phyloP scores from a whole-genome alignment of 2,329 filamentous ascomycete genomes.

The Fusarium keratoplasticum region DNA sequence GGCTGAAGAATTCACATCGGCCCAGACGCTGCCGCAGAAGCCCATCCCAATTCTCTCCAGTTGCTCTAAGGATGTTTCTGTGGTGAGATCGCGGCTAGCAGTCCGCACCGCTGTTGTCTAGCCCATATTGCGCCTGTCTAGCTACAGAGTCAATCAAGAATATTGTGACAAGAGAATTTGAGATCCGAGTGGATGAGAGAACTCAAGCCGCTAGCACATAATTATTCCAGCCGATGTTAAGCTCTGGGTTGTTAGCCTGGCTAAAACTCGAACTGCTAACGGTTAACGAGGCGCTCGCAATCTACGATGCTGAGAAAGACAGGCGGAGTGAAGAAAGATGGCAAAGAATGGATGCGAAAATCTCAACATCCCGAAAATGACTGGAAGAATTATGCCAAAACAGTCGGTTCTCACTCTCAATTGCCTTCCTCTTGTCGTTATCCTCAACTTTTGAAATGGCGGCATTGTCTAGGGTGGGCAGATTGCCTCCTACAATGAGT shows the following conservation, averaged over 20 bases:
- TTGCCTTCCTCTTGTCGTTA: neutral
- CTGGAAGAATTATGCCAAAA: neutral
- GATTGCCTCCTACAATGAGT: neutral
- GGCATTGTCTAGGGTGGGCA: neutral
- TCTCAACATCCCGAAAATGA: neutral
- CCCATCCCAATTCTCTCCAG: slow-evolving; percentile 19
- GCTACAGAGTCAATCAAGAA: neutral
- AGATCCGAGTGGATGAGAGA: neutral
- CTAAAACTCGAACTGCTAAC: neutral
- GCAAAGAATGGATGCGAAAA: neutral
- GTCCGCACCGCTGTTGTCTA: neutral
- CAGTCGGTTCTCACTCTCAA: neutral
- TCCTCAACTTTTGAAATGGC: neutral
- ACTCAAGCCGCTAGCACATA: neutral
- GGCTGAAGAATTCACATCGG: neutral
- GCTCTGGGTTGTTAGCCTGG: neutral
- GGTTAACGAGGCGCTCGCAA: neutral
- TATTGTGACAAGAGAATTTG: neutral
- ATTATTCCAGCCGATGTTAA: neutral
- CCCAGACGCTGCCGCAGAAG: slow-evolving; percentile 31
- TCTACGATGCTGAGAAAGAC: neutral
- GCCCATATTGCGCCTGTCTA: neutral
- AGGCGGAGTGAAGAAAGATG: neutral
- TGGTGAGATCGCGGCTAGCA: slow-evolving; percentile 3
- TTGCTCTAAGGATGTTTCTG: slow-evolving; percentile 23